These are phyloP conservation scores for Mycena galopus DNA, from an alignment of 768 basidiomycete species.

Conservation along the genomic window DNA sequence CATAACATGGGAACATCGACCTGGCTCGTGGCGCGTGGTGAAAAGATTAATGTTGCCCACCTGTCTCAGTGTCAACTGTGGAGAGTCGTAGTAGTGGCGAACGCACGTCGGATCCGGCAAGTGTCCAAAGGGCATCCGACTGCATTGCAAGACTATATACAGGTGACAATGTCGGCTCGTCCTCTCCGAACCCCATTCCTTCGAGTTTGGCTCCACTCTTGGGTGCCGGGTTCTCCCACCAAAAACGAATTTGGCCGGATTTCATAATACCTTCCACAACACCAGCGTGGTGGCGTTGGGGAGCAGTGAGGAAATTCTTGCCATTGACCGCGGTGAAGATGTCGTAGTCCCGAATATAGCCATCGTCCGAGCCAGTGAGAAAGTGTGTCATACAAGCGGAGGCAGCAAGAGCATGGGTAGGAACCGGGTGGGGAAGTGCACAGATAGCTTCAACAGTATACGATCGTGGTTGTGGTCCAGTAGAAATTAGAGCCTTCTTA, in stretches of 20 bases:
- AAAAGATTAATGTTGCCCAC: slow-evolving; percentile 93
- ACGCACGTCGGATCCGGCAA: slow-evolving; percentile 89
- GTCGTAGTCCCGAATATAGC: slow-evolving; percentile 93
- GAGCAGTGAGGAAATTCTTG: slow-evolving; percentile 87
- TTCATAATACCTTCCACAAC: slow-evolving; percentile 95
- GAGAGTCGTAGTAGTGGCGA: slow-evolving; percentile 31
- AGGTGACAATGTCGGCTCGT: slow-evolving; percentile 70
- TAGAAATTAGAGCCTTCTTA: slow-evolving; percentile 56
- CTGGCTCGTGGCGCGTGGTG: slow-evolving; percentile 93
- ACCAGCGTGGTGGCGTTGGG: slow-evolving; percentile 89
- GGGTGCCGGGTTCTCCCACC: slow-evolving; percentile 87
- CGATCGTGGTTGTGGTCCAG: slow-evolving; percentile 62
- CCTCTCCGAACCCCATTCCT: slow-evolving; percentile 52
- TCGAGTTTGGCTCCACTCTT: slow-evolving; percentile 45
- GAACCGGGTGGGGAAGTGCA: slow-evolving; percentile 89
- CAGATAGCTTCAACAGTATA: slow-evolving; percentile 93
- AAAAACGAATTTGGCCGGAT: slow-evolving; percentile 85
- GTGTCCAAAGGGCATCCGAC: slow-evolving; percentile 92
- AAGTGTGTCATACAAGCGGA: slow-evolving; percentile 91
- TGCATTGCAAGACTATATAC: slow-evolving; percentile 95
- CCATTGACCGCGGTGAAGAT: slow-evolving; percentile 91
- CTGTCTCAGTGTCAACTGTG: slow-evolving; percentile 55
- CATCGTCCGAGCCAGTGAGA: slow-evolving; percentile 93
- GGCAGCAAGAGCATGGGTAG: slow-evolving; percentile 89
- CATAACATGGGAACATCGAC: slow-evolving; percentile 79